Conservation (phyloP, 805 yeast species). For the Danielia reshetovae region DNA sequence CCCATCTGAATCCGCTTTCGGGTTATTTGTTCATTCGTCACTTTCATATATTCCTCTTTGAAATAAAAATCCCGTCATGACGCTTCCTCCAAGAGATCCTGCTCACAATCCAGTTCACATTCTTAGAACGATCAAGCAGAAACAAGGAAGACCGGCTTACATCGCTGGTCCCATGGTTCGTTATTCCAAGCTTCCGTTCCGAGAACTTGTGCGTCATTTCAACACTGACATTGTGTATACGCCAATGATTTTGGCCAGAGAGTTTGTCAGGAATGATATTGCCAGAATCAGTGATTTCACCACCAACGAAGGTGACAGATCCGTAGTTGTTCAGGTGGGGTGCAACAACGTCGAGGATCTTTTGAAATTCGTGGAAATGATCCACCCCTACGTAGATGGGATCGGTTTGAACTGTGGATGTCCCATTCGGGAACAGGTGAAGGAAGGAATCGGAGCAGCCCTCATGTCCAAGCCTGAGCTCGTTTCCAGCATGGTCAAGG, state of each 20-base stretch:
- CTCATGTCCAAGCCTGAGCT: conserved; percentile 78
- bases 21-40: background rate
- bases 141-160: conserved; percentile 33
- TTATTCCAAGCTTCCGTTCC: conserved; percentile 88
- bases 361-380: conserved; percentile 78
- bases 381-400: conserved; percentile 89
- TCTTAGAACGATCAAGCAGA: conserved; percentile 20
- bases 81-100: conserved; percentile 17
- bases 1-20: no score
- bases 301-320: conserved; percentile 65
- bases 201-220: conserved; percentile 69
- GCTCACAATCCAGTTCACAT: conserved; percentile 32
- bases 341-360: conserved; percentile 80
- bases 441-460: conserved; percentile 97
- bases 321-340: conserved; percentile 87
- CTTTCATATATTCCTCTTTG: background rate
- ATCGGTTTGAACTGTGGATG: conserved; percentile 96
- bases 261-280: conserved; percentile 77
- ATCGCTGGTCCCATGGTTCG: conserved; percentile 93
- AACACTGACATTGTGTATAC: conserved; percentile 81
- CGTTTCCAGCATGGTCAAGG: conserved; percentile 78
- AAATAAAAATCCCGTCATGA: background rate
- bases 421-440: conserved; percentile 89
- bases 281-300: conserved; percentile 86
- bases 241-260: conserved; percentile 96